Conservation (phyloP, 805 yeast genomes). For the Sungouiozyma intestinalis region DNA sequence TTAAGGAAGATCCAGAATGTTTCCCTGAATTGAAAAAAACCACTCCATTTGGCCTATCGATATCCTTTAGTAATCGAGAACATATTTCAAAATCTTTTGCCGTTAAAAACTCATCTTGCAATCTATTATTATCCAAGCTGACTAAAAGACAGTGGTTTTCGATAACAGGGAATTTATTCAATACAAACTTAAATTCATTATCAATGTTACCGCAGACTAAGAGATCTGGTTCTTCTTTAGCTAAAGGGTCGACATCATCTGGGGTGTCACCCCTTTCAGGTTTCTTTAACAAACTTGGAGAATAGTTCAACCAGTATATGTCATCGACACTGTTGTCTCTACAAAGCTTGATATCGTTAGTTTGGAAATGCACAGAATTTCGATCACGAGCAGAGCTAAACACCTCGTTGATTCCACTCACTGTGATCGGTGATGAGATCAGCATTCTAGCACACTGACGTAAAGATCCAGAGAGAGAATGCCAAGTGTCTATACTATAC, state of each 20-base stretch:
- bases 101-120: background rate
- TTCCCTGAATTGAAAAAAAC: constrained; percentile 87
- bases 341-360: background rate
- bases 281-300: constrained; percentile 28
- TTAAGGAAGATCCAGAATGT: constrained; percentile 87
- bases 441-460: background rate
- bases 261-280: constrained; percentile 31
- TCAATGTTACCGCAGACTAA: constrained; percentile 43
- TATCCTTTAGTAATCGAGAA: constrained; percentile 45
- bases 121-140: constrained; percentile 16
- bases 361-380: background rate
- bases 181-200: constrained; percentile 44
- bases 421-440: background rate
- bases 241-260: constrained; percentile 56
- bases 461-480: too few relatives aligned
- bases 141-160: constrained; percentile 71
- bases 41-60: constrained; percentile 35
- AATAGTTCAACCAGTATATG: constrained; percentile 22
- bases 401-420: background rate
- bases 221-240: constrained; percentile 67
- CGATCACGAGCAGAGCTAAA: background rate
- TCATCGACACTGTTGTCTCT: background rate
- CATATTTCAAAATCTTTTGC: background rate
- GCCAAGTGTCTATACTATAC: too few relatives aligned
- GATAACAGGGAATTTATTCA: constrained; percentile 81